Conservation (phyloP, 345 rosid species). For the Boechera divaricarpa region DNA sequence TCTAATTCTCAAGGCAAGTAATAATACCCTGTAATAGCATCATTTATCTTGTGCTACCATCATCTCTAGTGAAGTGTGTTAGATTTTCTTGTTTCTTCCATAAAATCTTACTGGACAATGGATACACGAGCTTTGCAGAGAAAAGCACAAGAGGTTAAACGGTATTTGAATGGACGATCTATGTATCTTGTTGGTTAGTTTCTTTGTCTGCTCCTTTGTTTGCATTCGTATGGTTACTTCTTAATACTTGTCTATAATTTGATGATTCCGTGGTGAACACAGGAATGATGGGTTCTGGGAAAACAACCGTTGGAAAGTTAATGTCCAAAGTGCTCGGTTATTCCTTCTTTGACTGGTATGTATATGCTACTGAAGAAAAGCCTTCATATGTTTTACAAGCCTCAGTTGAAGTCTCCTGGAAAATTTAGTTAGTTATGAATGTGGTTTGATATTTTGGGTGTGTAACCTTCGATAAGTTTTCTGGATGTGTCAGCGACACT, state of each 20-base stretch:
- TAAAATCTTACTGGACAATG: slow-evolving; percentile 13
- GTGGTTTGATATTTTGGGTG: slow-evolving; percentile 15
- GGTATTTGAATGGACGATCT: slow-evolving; percentile 74
- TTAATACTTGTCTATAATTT: slow-evolving; percentile 7
- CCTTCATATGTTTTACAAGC: background rate
- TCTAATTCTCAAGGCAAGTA: slow-evolving; percentile 64
- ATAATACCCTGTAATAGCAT: background rate
- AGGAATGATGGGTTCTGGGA: slow-evolving; percentile 99
- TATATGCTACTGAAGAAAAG: background rate
- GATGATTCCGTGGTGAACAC: slow-evolving; percentile 30
- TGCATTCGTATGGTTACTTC: slow-evolving; percentile 18
- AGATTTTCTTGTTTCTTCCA: background rate
- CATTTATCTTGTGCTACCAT: background rate
- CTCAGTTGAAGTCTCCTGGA: background rate
- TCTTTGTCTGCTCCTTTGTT: slow-evolving; percentile 23
- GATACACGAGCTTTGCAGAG: slow-evolving; percentile 61
- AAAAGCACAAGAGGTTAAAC: slow-evolving; percentile 73
- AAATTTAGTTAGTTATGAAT: background rate
- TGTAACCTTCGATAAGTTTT: slow-evolving; percentile 41
- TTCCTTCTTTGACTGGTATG: slow-evolving; percentile 87
- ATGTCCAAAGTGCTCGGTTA: slow-evolving; percentile 72
- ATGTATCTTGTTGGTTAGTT: slow-evolving; percentile 95
- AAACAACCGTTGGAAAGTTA: slow-evolving; percentile 90
- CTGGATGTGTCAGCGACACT: slow-evolving; percentile 62
- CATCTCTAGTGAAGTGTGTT: background rate